Percentiles rank a stretch among this genome's conserved stretches.
These are phyloP conservation scores for Discostella pseudostelligera DNA, from an alignment of 108 stramenopile genomes.

Conservation along the genomic window DNA sequence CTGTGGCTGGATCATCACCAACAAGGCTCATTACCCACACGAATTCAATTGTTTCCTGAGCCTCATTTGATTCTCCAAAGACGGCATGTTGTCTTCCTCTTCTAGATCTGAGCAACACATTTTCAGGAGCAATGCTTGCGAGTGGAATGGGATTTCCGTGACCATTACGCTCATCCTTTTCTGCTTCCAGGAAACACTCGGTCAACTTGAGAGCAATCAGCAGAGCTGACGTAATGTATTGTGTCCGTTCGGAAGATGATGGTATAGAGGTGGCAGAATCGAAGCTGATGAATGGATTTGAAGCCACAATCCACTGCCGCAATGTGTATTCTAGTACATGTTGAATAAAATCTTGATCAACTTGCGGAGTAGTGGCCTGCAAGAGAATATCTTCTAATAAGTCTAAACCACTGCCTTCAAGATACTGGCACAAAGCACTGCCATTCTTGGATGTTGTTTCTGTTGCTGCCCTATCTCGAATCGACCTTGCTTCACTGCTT, in stretches of 20 bases:
- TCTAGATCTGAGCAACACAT: conserved; percentile 3
- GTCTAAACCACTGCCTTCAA: too few species aligned
- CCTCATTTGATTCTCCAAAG: background rate
- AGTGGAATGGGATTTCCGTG: conserved; percentile 13
- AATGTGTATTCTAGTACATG: background rate
- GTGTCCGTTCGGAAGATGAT: background rate
- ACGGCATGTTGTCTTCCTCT: background rate
- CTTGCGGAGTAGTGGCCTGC: too few species aligned
- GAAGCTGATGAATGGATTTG: background rate
- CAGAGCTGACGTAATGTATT: conserved; percentile 18
- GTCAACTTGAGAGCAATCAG: conserved; percentile 27
- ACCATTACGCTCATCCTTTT: background rate
- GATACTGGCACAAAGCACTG: too few species aligned
- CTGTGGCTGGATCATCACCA: conserved; percentile 1
- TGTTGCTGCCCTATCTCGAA: too few species aligned
- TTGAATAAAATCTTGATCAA: too few species aligned
- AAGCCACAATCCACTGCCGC: conserved; percentile 14
- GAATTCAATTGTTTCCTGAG: background rate
- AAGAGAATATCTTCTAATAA: too few species aligned
- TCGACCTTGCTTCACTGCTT: too few species aligned
- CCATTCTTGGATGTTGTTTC: too few species aligned
- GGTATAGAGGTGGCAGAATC: background rate
- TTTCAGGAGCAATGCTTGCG: conserved; percentile 13
- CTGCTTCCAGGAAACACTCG: conserved; percentile 15
- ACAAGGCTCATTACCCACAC: background rate